These are phyloP conservation scores for Macrocybe gigantea DNA, from an alignment of 768 basidiomycete genomes.

Conservation along the genomic window DNA sequence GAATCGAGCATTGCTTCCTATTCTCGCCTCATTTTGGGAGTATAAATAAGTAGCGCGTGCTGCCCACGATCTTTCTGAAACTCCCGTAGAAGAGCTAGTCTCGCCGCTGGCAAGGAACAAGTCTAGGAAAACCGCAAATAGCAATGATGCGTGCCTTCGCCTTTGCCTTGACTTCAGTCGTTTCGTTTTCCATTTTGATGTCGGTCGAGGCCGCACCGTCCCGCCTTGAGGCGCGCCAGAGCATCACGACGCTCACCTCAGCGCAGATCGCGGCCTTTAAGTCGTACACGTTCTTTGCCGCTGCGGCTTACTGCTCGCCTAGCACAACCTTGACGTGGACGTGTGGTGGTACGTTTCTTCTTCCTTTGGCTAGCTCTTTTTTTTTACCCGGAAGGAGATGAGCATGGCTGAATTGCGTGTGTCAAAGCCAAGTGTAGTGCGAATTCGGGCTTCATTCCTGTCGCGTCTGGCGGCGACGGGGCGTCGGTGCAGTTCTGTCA, in stretches of 20 bases:
- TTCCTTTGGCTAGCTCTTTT: neutral
- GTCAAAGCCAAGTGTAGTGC: slow-evolving; percentile 30
- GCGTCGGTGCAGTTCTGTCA: slow-evolving; percentile 31
- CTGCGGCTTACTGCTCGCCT: slow-evolving; percentile 45
- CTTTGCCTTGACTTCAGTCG: neutral
- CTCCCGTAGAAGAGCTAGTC: too few relatives aligned
- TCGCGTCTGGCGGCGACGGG: slow-evolving; percentile 42
- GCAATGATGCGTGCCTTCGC: neutral
- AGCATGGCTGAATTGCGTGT: neutral
- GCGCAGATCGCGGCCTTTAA: slow-evolving; percentile 37
- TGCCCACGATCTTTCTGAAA: too few relatives aligned
- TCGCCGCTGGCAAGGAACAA: too few relatives aligned
- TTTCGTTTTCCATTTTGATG: slow-evolving; percentile 3
- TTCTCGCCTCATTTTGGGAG: too few relatives aligned
- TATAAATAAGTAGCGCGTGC: too few relatives aligned
- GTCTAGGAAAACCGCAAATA: too few relatives aligned
- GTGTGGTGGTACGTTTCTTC: slow-evolving; percentile 41
- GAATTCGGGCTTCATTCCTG: slow-evolving; percentile 34
- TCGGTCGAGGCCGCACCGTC: slow-evolving; percentile 7
- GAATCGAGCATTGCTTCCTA: too few relatives aligned
- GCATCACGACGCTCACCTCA: slow-evolving; percentile 31
- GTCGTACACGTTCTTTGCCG: slow-evolving; percentile 44
- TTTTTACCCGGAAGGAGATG: neutral
- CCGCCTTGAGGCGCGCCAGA: slow-evolving; percentile 18
- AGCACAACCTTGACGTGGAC: slow-evolving; percentile 37